These are phyloP conservation scores for Phytopythium ostracodes DNA, from an alignment of 352 stramenopile species.

Conservation along the genomic window DNA sequence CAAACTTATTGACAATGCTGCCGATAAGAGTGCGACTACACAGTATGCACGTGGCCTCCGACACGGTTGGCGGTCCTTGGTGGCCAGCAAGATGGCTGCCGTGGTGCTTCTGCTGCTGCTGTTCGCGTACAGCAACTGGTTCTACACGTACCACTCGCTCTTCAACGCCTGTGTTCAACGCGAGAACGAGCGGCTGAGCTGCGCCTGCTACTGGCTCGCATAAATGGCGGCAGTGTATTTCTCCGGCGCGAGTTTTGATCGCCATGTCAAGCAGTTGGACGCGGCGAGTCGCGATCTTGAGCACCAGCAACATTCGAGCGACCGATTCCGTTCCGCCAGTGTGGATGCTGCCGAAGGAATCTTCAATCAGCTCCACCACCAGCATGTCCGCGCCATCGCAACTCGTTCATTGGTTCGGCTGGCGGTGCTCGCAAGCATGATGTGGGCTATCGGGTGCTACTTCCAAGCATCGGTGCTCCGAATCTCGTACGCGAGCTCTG, in stretches of 20 bases:
- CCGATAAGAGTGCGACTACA: not conserved
- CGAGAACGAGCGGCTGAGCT: conserved; percentile 34
- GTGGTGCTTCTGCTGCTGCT: conserved; percentile 25
- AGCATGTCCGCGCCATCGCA: not conserved
- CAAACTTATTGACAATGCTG: not conserved
- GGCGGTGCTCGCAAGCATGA: conserved; percentile 20
- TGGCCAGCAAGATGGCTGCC: not conserved
- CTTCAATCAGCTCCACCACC: not conserved
- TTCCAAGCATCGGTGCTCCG: conserved; percentile 5
- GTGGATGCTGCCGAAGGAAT: not conserved
- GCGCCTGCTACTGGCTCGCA: conserved; percentile 35
- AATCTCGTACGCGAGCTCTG: conserved; percentile 7
- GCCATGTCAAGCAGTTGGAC: conserved; percentile 2
- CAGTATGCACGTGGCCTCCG: conserved; percentile 1
- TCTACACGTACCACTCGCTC: conserved; percentile 62
- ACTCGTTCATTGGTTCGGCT: not conserved
- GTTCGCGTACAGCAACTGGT: conserved; percentile 65
- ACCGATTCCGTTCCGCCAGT: not conserved
- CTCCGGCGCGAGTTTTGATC: conserved; percentile 25
- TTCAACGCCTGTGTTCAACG: conserved; percentile 48
- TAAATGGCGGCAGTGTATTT: conserved; percentile 36
- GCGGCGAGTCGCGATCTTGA: not conserved
- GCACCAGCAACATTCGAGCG: not conserved
- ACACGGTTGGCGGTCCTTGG: not conserved
- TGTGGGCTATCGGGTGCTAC: conserved; percentile 32